Evolutionary conservation across 257 asterid genomes (phyloP).

Genomic region (Solanum ahanhuiri): DNA sequence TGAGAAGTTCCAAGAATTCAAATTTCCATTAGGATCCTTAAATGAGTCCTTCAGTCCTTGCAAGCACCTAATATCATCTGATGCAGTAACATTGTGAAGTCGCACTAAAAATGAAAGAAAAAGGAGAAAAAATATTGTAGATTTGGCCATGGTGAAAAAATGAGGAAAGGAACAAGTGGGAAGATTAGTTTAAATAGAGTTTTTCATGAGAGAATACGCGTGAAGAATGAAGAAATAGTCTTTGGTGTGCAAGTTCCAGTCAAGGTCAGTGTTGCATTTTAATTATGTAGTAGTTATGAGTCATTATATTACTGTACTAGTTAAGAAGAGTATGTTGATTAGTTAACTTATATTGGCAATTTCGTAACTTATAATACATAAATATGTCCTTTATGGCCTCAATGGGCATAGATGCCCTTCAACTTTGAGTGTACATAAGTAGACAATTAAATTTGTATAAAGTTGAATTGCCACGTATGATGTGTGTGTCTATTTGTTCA

Average conservation of each 20-base stretch:
- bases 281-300: neutral
- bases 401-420: neutral
- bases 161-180: neutral
- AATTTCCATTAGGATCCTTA: conserved; percentile 28
- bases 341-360: neutral
- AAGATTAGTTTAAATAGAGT: neutral
- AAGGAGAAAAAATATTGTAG: neutral
- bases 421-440: neutral
- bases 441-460: too few relatives aligned
- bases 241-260: neutral
- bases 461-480: too few relatives aligned
- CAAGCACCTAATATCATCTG: conserved; percentile 60
- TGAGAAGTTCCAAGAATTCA: conserved; percentile 21
- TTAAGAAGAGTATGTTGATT: neutral
- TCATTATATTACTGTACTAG: neutral
- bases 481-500: too few relatives aligned
- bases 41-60: conserved; percentile 43
- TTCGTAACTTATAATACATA: neutral
- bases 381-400: neutral
- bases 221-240: neutral
- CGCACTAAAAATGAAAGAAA: neutral
- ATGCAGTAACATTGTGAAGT: neutral
- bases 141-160: neutral
- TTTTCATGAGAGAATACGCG: neutral
- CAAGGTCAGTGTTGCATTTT: neutral